These are phyloP conservation scores for Talaromyces albobiverticillius DNA, from an alignment of 2,329 filamentous ascomycete species.

Conservation along the genomic window DNA sequence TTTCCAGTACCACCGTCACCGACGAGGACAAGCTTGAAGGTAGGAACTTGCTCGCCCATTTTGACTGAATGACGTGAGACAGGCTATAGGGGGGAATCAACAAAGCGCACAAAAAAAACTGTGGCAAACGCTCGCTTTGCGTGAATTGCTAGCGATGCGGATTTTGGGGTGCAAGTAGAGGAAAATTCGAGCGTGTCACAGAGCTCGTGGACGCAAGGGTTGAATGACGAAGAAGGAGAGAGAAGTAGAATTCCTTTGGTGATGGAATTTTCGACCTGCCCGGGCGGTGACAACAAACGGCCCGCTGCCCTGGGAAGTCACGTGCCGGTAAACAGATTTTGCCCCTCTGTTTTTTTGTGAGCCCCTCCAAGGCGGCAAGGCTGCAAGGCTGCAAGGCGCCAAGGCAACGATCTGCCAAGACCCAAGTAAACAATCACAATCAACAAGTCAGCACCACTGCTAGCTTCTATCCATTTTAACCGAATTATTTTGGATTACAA, in stretches of 20 bases:
- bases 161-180: constrained; percentile 9
- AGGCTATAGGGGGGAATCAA: not conserved
- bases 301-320: constrained; percentile 9
- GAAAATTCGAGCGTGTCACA: constrained; percentile 17
- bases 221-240: constrained; percentile 23
- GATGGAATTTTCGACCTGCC: constrained; percentile 32
- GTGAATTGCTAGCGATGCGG: constrained; percentile 22
- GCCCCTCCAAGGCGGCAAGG: not conserved
- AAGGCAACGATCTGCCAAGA: too few relatives aligned
- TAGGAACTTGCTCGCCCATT: constrained; percentile 70
- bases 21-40: constrained; percentile 99
- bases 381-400: not conserved
- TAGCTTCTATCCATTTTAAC: too few relatives aligned
- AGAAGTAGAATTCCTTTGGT: constrained; percentile 19
- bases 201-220: constrained; percentile 23
- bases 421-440: too few relatives aligned
- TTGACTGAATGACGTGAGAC: constrained; percentile 24
- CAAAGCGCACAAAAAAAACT: constrained; percentile 10
- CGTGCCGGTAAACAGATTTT: constrained; percentile 18
- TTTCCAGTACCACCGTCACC: constrained; percentile 99
- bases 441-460: too few relatives aligned
- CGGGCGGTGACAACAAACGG: constrained; percentile 21
- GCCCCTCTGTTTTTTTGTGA: constrained; percentile 9
- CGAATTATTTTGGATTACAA: not conserved
- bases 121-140: constrained; percentile 17